phyloP scores from a whole-genome alignment of 208 protist species.

The Vickermania spadyakhi region DNA sequence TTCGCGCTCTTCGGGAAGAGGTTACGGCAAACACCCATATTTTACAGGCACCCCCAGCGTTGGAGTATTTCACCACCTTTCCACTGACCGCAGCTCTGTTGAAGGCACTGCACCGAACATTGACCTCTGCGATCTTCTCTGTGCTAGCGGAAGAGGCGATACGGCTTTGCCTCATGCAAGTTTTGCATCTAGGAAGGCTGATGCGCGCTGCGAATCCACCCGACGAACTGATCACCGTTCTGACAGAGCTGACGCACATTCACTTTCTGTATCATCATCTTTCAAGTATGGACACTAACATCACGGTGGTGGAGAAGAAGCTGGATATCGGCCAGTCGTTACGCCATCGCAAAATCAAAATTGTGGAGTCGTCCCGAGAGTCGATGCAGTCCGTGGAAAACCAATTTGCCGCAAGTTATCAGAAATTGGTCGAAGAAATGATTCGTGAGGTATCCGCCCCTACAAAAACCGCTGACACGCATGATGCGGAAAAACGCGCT shows the following conservation, averaged over 20 bases:
- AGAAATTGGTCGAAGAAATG: slow-evolving; percentile 48
- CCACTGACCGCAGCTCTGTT: slow-evolving; percentile 52
- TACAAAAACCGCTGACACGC: slow-evolving; percentile 37
- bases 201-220: slow-evolving; percentile 19
- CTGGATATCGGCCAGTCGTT: slow-evolving; percentile 61
- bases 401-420: slow-evolving; percentile 46
- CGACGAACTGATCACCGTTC: slow-evolving; percentile 17
- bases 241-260: slow-evolving; percentile 71
- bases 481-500: slow-evolving; percentile 15
- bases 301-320: slow-evolving; percentile 68
- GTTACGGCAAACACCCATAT: neutral
- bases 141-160: slow-evolving; percentile 86
- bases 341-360: slow-evolving; percentile 41
- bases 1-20: slow-evolving; percentile 13
- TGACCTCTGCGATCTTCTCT: slow-evolving; percentile 79
- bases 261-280: slow-evolving; percentile 66
- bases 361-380: slow-evolving; percentile 73
- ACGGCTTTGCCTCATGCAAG: slow-evolving; percentile 35
- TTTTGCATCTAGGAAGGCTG: slow-evolving; percentile 48
- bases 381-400: slow-evolving; percentile 76
- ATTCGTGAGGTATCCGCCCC: slow-evolving; percentile 34
- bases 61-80: slow-evolving; percentile 45
- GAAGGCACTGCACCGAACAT: slow-evolving; percentile 61
- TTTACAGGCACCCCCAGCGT: neutral
- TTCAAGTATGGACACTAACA: slow-evolving; percentile 67